These are phyloP conservation scores for Phytophthora tubulina DNA, from an alignment of 352 stramenopile genomes.

Conservation along the genomic window DNA sequence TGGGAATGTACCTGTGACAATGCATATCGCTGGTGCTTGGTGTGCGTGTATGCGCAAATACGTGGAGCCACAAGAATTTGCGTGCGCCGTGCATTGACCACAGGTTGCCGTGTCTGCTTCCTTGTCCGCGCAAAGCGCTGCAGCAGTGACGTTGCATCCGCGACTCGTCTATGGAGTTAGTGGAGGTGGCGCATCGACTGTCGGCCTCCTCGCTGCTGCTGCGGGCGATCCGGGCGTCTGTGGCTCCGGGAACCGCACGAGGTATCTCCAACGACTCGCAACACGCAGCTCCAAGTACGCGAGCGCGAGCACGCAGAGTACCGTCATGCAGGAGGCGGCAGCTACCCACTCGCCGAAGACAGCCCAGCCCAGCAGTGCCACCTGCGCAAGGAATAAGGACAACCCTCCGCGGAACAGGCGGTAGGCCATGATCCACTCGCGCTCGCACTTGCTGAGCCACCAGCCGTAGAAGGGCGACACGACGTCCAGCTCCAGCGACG, in stretches of 20 bases:
- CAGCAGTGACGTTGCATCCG: background rate
- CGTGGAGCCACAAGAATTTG: slow-evolving; percentile 47
- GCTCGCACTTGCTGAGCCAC: slow-evolving; percentile 78
- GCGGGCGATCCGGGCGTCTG: slow-evolving; percentile 24
- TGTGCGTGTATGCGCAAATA: slow-evolving; percentile 39
- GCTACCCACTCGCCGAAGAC: slow-evolving; percentile 62
- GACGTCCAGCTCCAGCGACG: slow-evolving; percentile 69
- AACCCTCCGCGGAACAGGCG: slow-evolving; percentile 65
- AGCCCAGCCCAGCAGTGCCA: slow-evolving; percentile 68
- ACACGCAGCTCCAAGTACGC: slow-evolving; percentile 73
- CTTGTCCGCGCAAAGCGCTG: background rate
- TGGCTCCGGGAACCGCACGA: slow-evolving; percentile 68
- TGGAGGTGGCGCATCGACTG: slow-evolving; percentile 17
- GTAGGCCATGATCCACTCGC: slow-evolving; percentile 78
- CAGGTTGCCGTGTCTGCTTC: slow-evolving; percentile 10
- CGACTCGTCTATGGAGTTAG: slow-evolving; percentile 28
- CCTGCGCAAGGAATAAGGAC: slow-evolving; percentile 67
- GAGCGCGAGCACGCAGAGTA: slow-evolving; percentile 50
- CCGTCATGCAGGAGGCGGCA: slow-evolving; percentile 62
- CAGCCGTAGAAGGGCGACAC: slow-evolving; percentile 80
- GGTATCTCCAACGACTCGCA: slow-evolving; percentile 74
- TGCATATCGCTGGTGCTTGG: slow-evolving; percentile 10
- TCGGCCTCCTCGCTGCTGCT: slow-evolving; percentile 15
- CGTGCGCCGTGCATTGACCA: background rate
- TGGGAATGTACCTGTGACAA: slow-evolving; percentile 9